Evolutionary conservation across 2,329 filamentous ascomycete genomes (phyloP), one percentile per base, ranked within the genome.

Genomic region (Coleophoma eucalyptorum): DNA sequence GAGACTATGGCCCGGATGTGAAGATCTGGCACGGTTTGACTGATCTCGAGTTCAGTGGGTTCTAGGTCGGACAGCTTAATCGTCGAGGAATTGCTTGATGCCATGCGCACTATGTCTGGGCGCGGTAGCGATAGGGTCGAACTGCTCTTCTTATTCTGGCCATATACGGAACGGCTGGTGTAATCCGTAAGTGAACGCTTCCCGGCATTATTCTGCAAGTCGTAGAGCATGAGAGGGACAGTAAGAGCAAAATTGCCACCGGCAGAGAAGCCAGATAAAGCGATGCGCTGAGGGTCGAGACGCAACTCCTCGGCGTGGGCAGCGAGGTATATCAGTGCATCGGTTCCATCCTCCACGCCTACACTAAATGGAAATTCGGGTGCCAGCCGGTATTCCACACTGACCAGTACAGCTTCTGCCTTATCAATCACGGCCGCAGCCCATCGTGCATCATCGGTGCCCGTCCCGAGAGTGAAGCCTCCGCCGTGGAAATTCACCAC

Each of bases 401-500:
- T 80, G 54, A 87, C 77, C 49, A 86, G 76, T 19, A 87, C 71
- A 26, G 70, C 81, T 48, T 80, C 74, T 12, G 79, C 69, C 4
- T 73, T 69, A 21, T 76, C 67, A 37, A 78, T 67, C 3, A 84
- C 76, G 34, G 74, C 69, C 4, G 76, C 72, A 5, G 78, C 80
- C 72, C 83, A 86, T 40, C 81, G 74, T 13, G 80, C 77, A 60
- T 87, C 84, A 62, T 87, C 80, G 4, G 79, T 83, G 3, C 77
- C 81, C 43, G 75, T 74, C 12, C 84, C 84, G 32, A 86, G 67
- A 6, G 83, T 80, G 67, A 85, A 87, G 5, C 84, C 84, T 19
- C 84, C 84, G 21, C 84, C 84, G 60, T 88, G 84, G 59, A 84
- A 84, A 63, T 86, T 84, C 57, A 87, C 73, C 26, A 87, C 72